Percentiles rank a stretch among this genome's conserved stretches.
Conservation (phyloP, 2,329 filamentous ascomycete species). For the Xylaria sp. region DNA sequence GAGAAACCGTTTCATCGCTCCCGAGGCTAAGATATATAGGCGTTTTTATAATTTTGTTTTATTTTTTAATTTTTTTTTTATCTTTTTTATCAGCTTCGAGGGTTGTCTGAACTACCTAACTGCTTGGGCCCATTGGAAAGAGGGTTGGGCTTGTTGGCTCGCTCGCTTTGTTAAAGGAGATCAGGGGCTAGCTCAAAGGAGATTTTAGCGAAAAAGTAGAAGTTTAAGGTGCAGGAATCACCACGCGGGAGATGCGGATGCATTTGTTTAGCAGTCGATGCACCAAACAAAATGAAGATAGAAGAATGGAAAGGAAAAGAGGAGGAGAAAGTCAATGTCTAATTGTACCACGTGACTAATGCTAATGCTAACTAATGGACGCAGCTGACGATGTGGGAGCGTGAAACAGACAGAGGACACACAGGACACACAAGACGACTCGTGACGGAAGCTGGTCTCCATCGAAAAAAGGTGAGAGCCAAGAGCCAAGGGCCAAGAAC, state of each 20-base stretch:
- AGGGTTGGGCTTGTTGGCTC: neutral
- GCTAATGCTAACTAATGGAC: neutral
- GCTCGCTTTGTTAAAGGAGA: conserved; percentile 17
- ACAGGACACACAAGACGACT: neutral
- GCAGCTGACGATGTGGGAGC: conserved; percentile 32
- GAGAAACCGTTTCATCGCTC: conserved; percentile 33
- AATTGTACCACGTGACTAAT: conserved; percentile 42
- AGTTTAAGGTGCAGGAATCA: neutral
- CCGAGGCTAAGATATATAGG: neutral
- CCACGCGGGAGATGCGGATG: neutral
- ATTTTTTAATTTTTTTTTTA: neutral
- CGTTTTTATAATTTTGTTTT: neutral
- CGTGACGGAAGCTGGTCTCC: conserved; percentile 22
- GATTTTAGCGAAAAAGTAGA: neutral
- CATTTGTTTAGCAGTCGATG: neutral
- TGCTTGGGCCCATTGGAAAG: conserved; percentile 28
- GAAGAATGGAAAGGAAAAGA: neutral
- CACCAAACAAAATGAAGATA: neutral
- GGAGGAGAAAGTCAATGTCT: conserved; percentile 30
- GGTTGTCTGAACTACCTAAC: conserved; percentile 14
- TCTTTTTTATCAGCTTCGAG: conserved; percentile 20
- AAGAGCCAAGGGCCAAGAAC: neutral
- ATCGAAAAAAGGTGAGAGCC: conserved; percentile 3
- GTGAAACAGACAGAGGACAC: conserved; percentile 23
- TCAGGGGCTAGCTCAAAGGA: conserved; percentile 13